Conservation (phyloP, 23 red algal genomes). For the Agarophyton chilense region DNA sequence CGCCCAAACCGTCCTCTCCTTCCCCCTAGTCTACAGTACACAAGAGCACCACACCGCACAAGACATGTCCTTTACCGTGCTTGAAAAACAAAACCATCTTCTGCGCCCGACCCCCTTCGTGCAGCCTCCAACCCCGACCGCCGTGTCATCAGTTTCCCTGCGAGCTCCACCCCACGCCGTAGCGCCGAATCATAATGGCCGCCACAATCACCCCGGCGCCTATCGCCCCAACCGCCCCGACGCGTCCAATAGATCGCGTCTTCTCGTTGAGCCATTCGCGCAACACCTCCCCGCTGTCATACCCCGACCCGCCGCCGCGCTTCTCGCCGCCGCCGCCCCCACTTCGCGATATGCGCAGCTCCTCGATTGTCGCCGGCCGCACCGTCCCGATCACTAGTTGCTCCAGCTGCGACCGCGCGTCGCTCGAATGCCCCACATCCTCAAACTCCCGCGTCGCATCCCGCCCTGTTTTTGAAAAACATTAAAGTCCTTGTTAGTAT, state of each 20-base stretch:
- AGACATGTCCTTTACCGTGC: too few species aligned
- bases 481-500: too few species aligned
- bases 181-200: constrained; percentile 30
- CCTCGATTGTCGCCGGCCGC: constrained; percentile 69
- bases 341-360: constrained; percentile 45
- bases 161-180: constrained; percentile 16
- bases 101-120: too few species aligned
- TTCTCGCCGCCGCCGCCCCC: background rate
- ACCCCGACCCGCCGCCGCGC: background rate
- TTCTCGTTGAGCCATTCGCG: constrained; percentile 39
- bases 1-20: too few species aligned
- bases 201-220: background rate
- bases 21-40: too few species aligned
- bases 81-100: too few species aligned
- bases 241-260: background rate
- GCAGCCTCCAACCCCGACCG: too few species aligned
- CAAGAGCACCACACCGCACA: too few species aligned
- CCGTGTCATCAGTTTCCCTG: constrained; percentile 40
- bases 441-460: constrained; percentile 97
- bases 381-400: constrained; percentile 78
- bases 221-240: constrained; percentile 2
- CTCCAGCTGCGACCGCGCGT: constrained; percentile 80
- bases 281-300: background rate
- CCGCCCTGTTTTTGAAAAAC: too few species aligned
- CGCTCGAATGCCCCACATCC: constrained; percentile 94